Percentiles rank a stretch among this genome's conserved stretches.
Evolutionary conservation across 257 asterid genomes (phyloP).

Genomic region (Solanum ahanhuiri): DNA sequence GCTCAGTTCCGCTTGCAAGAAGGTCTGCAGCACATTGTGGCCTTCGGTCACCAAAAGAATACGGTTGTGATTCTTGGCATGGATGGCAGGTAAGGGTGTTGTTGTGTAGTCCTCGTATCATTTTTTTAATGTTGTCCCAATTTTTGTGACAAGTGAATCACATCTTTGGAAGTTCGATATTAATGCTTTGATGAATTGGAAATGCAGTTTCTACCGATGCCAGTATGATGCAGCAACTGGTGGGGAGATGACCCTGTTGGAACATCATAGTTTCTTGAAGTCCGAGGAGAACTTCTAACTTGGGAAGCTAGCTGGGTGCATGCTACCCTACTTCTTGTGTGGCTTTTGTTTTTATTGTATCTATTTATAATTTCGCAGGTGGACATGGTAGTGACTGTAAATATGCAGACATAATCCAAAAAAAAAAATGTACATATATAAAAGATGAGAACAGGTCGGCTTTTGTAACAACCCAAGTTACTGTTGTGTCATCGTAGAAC

Average conservation of each 20-base stretch:
- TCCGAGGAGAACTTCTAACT: conserved; percentile 52
- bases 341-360: background rate
- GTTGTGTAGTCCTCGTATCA: background rate
- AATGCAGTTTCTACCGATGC: conserved; percentile 64
- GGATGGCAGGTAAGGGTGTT: conserved; percentile 70
- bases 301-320: background rate
- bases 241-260: conserved; percentile 88
- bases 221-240: conserved; percentile 55
- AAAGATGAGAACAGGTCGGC: background rate
- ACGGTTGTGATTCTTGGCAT: conserved; percentile 80
- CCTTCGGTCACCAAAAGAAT: conserved; percentile 85
- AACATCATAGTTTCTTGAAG: conserved; percentile 66
- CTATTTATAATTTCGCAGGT: background rate
- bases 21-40: conserved; percentile 68
- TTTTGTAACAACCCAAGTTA: background rate
- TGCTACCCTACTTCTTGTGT: background rate
- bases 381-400: background rate
- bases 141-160: background rate
- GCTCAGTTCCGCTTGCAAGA: conserved; percentile 88
- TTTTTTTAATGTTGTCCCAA: background rate
- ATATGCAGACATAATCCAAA: background rate
- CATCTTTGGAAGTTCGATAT: background rate
- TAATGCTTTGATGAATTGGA: background rate
- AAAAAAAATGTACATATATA: conserved; percentile 8
- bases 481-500: background rate